Evolutionary conservation across 1,139 yeast species (phyloP), one percentile per base, ranked within the genome.

Genomic region (Taphrina wiesneri): DNA sequence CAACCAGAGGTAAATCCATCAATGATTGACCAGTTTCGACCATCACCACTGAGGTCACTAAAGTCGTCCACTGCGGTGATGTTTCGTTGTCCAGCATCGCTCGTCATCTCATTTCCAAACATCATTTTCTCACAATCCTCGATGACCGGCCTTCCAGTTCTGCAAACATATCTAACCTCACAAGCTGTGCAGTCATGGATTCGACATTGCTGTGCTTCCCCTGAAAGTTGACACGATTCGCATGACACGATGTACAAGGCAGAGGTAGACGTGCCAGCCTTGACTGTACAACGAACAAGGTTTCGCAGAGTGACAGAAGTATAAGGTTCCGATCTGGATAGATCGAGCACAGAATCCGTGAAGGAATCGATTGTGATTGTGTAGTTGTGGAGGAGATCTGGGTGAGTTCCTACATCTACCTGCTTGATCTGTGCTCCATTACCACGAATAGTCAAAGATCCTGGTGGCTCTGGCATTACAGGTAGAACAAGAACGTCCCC

Each of bases 61-160:
- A 60, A 60, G 21, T 60, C 64, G 17, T 60, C 64, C 15, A 60
- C 57, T 23, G 39, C 30, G n/a, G 64, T 60, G 15, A 4, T 21
- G 15, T 9, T 17, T 13, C 28, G 11, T 4, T 23, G 17, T 23
- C 36, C 49, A 9, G 51, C 41, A 1, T 15, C 54, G 17, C 34
- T n/a, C 23, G 25, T 41, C 7, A 23, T 26, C 34, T 11, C 9
- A 21, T 60, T 60, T 21, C 45, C 23, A 17, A 60, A 60, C 6
- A 21, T 28, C 64, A 60, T 34, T 17, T 49, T 19, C 30, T 11
- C 13, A 34, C 64, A 60, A 17, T 30, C 57, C 32, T 60, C 64
- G 7, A 60, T 60, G n/a, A 60, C 57, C 2, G 64, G 64, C 19
- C 64, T n/a, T 43, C 64, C 64, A 19, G 64, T 51, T 13, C n/a